phyloP scores from a whole-genome alignment of 176 grass and related monocot genomes.

The Pontederia paniculata region DNA sequence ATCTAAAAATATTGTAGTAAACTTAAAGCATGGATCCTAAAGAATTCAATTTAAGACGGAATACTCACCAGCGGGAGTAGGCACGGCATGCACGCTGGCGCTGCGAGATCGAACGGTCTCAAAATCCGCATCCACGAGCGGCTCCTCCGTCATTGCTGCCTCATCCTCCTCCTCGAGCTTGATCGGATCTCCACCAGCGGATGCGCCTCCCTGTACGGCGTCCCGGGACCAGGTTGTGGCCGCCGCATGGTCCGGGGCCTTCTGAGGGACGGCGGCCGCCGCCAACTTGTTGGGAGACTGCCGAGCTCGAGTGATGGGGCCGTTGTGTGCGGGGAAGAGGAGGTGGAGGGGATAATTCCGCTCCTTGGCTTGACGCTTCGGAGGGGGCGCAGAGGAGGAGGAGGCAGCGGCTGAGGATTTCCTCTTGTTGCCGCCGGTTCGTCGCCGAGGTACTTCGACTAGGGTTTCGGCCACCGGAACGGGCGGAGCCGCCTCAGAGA shows the following conservation, averaged over 20 bases:
- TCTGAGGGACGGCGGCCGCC: conserved; percentile 13
- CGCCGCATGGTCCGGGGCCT: conserved; percentile 8
- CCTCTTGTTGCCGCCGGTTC: conserved; percentile 54
- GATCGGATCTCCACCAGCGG: conserved; percentile 21
- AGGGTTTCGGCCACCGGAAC: conserved; percentile 8
- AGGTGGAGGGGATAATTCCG: conserved; percentile 53
- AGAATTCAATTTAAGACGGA: conserved; percentile 17
- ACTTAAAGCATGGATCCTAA: conserved; percentile 14
- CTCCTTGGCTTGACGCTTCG: conserved; percentile 93
- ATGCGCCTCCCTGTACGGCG: conserved; percentile 17
- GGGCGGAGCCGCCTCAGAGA: conserved; percentile 17
- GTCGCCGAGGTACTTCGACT: conserved; percentile 13
- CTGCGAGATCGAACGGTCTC: conserved; percentile 83
- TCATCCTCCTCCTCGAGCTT: conserved; percentile 29
- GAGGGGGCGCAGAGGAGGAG: conserved; percentile 30
- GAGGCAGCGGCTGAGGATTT: conserved; percentile 39
- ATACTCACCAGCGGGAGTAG: conserved; percentile 74
- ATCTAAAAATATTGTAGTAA: neutral
- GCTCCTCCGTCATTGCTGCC: conserved; percentile 23
- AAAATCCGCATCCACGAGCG: conserved; percentile 39
- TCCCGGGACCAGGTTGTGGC: conserved; percentile 15
- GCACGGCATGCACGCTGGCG: conserved; percentile 65
- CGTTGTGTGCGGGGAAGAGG: conserved; percentile 61
- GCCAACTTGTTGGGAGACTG: conserved; percentile 73
- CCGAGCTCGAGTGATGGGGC: conserved; percentile 82